Evolutionary conservation across 1,284 basidiomycete species (phyloP).

Genomic region (Moesziomyces sp.): DNA sequence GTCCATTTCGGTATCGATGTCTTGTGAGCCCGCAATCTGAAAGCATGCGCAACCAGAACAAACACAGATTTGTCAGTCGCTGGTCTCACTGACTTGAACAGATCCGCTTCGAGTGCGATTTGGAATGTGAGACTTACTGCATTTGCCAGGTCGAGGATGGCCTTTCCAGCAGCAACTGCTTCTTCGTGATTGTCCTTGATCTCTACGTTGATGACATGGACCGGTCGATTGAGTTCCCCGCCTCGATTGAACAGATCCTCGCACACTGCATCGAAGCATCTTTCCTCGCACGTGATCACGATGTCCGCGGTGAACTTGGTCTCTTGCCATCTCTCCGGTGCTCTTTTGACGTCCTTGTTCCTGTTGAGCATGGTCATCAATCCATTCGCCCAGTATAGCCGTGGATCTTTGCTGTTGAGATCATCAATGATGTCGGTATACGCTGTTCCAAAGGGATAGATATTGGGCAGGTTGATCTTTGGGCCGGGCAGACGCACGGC

Average conservation of each 20-base stretch:
- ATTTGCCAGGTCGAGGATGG: conserved; percentile 90
- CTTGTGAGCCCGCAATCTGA: conserved; percentile 85
- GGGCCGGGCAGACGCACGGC: conserved; percentile 95
- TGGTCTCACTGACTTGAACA: not conserved
- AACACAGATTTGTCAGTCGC: not conserved
- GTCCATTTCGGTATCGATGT: conserved; percentile 91
- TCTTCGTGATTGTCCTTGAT: conserved; percentile 99
- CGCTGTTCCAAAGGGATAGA: conserved; percentile 97
- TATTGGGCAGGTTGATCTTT: conserved; percentile 96
- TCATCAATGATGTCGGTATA: conserved; percentile 97
- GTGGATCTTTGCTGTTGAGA: conserved; percentile 83
- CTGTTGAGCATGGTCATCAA: conserved; percentile 97
- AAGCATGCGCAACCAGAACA: not conserved
- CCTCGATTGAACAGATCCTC: conserved; percentile 91
- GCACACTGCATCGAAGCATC: conserved; percentile 98
- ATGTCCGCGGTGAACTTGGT: conserved; percentile 86
- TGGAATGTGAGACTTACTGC: conserved; percentile 74
- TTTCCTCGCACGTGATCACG: conserved; percentile 98
- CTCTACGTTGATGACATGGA: conserved; percentile 97
- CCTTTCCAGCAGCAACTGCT: conserved; percentile 91
- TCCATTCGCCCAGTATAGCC: conserved; percentile 90
- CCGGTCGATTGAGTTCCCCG: conserved; percentile 90
- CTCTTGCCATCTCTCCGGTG: conserved; percentile 98
- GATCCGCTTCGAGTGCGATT: not conserved
- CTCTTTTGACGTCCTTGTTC: conserved; percentile 88